Conservation (phyloP, 257 asterid species). For the Echites panduratus region DNA sequence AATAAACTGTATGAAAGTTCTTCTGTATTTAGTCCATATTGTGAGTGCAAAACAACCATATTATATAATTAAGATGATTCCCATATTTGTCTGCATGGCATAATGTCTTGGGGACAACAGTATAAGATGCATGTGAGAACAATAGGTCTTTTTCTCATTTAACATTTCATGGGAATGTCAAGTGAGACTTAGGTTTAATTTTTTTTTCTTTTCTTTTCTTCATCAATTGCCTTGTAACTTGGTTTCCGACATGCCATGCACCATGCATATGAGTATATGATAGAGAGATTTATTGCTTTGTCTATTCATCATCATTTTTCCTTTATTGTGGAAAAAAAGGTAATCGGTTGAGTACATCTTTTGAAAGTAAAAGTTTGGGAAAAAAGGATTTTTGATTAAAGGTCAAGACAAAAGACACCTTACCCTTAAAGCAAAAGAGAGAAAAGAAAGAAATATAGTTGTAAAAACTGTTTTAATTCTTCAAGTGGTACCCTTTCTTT, state of each 20-base stretch:
- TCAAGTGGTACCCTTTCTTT: neutral
- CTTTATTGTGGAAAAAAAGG: conserved; percentile 5
- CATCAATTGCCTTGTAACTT: neutral
- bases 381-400: neutral
- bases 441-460: neutral
- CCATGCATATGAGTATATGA: neutral
- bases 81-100: neutral
- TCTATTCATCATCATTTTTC: conserved; percentile 1
- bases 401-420: conserved; percentile 13
- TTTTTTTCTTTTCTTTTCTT: neutral
- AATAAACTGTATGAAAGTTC: too few species aligned
- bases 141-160: neutral
- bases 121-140: neutral
- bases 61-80: too few species aligned
- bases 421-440: conserved; percentile 12
- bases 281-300: neutral
- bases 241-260: conserved; percentile 8
- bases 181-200: neutral
- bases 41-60: too few species aligned
- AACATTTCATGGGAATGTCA: conserved; percentile 6
- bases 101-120: neutral
- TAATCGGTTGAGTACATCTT: neutral
- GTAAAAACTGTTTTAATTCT: conserved; percentile 12
- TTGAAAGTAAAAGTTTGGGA: conserved; percentile 13
- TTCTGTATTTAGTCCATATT: too few species aligned